Evolutionary conservation across 1,284 basidiomycete species (phyloP).

Genomic region (Chondrostereum purpureum): DNA sequence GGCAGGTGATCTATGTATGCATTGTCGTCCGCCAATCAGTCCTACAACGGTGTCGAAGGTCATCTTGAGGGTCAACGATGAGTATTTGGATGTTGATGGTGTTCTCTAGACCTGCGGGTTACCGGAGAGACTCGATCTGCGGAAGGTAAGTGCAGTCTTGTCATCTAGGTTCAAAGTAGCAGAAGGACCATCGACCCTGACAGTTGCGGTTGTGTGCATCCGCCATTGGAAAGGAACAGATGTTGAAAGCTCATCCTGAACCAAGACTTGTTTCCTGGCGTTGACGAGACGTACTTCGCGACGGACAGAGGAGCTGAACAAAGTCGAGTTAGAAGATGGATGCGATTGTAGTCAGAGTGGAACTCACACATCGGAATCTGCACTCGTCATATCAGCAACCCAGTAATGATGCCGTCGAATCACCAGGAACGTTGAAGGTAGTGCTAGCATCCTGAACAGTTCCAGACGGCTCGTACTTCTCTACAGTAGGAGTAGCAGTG

Average conservation of each 20-base stretch:
- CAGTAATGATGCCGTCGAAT: conserved; percentile 85
- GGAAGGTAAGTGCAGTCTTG: too few species aligned
- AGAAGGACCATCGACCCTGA: too few species aligned
- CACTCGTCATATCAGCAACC: conserved; percentile 73
- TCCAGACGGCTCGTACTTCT: conserved; percentile 48
- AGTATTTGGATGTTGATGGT: too few species aligned
- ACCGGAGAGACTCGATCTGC: too few species aligned
- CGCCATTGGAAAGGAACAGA: conserved; percentile 74
- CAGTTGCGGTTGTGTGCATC: conserved; percentile 88
- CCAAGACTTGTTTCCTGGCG: conserved; percentile 78
- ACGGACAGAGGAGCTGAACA: too few species aligned
- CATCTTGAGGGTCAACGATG: too few species aligned
- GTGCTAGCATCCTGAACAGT: conserved; percentile 78
- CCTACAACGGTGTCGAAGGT: too few species aligned
- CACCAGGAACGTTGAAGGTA: conserved; percentile 48
- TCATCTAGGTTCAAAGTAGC: conserved; percentile 64
- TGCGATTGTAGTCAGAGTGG: too few species aligned
- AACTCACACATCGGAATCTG: conserved; percentile 72
- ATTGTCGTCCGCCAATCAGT: too few species aligned
- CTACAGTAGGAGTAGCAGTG: conserved; percentile 54
- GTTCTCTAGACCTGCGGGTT: too few species aligned
- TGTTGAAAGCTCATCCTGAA: conserved; percentile 79
- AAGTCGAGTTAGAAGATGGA: conserved; percentile 11
- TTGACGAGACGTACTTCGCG: conserved; percentile 89
- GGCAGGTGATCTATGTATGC: too few species aligned